These are phyloP conservation scores for Lepidium campestre DNA, from an alignment of 441 rosid species.

Conservation along the genomic window DNA sequence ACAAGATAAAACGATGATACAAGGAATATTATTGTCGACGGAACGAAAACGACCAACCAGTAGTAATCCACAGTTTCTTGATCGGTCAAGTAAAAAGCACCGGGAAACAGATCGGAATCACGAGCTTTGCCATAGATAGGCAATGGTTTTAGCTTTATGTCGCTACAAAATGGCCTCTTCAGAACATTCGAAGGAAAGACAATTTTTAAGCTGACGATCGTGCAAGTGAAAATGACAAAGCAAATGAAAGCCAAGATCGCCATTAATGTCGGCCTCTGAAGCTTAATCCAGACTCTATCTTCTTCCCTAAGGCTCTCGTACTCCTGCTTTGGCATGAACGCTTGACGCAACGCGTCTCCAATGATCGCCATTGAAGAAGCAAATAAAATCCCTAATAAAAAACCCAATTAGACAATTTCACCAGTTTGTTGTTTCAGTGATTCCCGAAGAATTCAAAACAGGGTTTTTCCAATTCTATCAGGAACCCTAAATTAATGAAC, in stretches of 20 bases:
- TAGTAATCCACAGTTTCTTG: constrained; percentile 81
- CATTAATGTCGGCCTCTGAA: constrained; percentile 49
- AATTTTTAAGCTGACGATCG: constrained; percentile 62
- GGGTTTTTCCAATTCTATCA: not conserved
- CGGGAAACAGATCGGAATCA: constrained; percentile 56
- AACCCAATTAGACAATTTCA: not conserved
- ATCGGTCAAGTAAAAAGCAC: constrained; percentile 82
- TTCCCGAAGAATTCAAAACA: not conserved
- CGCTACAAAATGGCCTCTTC: constrained; percentile 69
- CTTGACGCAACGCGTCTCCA: constrained; percentile 79
- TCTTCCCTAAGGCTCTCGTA: constrained; percentile 76
- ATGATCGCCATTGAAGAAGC: constrained; percentile 53
- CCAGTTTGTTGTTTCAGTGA: not conserved
- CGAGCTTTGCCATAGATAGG: constrained; percentile 45
- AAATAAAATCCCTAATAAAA: not conserved
- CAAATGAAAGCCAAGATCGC: constrained; percentile 32
- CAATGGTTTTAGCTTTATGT: constrained; percentile 50
- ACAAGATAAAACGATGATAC: constrained; percentile 59
- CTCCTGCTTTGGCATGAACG: constrained; percentile 84
- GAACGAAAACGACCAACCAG: constrained; percentile 82
- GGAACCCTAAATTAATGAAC: not conserved
- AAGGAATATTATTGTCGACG: constrained; percentile 54
- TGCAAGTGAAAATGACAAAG: constrained; percentile 41
- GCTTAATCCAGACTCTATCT: constrained; percentile 70
- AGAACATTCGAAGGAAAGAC: constrained; percentile 54